Evolutionary conservation across 768 basidiomycete species (phyloP).

Genomic region (Calocera cornea): DNA sequence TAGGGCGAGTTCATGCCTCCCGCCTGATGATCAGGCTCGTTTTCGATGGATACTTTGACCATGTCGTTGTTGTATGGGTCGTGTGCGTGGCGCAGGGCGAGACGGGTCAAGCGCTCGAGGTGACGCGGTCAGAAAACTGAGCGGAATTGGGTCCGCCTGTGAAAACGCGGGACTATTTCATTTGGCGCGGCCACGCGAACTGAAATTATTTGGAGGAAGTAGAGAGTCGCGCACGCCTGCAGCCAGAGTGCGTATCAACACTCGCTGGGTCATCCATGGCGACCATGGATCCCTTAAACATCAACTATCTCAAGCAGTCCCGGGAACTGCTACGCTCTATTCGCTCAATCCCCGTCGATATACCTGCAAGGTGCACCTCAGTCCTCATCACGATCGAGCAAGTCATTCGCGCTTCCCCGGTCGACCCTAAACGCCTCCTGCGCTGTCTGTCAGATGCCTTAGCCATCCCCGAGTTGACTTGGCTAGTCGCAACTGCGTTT

Average conservation of each 20-base stretch:
- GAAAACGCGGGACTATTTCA: background rate
- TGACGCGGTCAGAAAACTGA: background rate
- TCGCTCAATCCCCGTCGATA: background rate
- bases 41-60: slow-evolving; percentile 3
- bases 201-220: background rate
- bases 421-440: slow-evolving; percentile 26
- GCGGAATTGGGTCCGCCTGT: background rate
- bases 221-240: background rate
- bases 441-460: slow-evolving; percentile 46
- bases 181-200: background rate
- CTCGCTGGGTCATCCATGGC: background rate
- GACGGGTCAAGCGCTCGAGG: background rate
- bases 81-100: background rate
- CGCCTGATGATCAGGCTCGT: background rate
- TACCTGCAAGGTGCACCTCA: background rate
- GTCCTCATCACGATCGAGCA: background rate
- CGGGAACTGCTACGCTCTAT: background rate
- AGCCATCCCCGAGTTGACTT: slow-evolving; percentile 46
- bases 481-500: slow-evolving; percentile 48
- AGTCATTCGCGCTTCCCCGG: background rate
- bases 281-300: background rate
- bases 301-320: background rate
- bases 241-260: background rate
- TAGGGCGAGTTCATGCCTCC: slow-evolving; percentile 45
- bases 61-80: background rate